A percentile compares a stretch with the other conserved stretches of the same genome.
phyloP scores from a whole-genome alignment of 2,329 filamentous ascomycete species.

The Penicillium sp. region DNA sequence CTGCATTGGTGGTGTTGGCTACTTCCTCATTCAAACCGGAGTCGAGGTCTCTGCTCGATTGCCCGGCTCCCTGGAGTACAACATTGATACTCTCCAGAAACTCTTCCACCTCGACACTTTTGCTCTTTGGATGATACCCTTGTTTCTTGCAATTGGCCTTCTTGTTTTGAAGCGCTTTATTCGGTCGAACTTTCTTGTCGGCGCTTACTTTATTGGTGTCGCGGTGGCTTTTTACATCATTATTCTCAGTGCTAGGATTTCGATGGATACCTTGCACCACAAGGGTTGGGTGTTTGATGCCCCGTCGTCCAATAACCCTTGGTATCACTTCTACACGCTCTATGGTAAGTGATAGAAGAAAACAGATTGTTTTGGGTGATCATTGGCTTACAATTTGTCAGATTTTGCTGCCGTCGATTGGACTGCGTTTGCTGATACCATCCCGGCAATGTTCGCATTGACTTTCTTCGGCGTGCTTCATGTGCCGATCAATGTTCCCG shows the following conservation, averaged over 20 bases:
- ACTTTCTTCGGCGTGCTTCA: conserved; percentile 97
- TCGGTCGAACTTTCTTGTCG: conserved; percentile 78
- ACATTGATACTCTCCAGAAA: conserved; percentile 67
- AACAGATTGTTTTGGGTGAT: not conserved
- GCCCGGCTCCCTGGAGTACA: conserved; percentile 77
- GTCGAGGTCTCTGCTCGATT: conserved; percentile 89
- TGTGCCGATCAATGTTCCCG: conserved; percentile 96
- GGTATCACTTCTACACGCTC: conserved; percentile 96
- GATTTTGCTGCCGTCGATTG: conserved; percentile 78
- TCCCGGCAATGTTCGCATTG: conserved; percentile 92
- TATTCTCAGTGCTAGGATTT: conserved; percentile 53
- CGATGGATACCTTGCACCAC: conserved; percentile 61
- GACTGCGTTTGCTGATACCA: conserved; percentile 72
- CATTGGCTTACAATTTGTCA: conserved; percentile 33
- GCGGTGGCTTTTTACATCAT: conserved; percentile 53
- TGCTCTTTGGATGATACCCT: conserved; percentile 74
- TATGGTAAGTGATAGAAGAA: conserved; percentile 60
- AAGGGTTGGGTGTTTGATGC: conserved; percentile 88
- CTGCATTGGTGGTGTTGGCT: conserved; percentile 94
- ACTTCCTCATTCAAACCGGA: conserved; percentile 86
- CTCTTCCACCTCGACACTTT: conserved; percentile 70
- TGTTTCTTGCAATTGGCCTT: conserved; percentile 68
- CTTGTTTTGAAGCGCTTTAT: conserved; percentile 71
- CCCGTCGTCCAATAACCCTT: conserved; percentile 77
- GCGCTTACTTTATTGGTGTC: conserved; percentile 79